Conservation (phyloP, 352 stramenopile species). For the Phytophthora kernoviae region DNA sequence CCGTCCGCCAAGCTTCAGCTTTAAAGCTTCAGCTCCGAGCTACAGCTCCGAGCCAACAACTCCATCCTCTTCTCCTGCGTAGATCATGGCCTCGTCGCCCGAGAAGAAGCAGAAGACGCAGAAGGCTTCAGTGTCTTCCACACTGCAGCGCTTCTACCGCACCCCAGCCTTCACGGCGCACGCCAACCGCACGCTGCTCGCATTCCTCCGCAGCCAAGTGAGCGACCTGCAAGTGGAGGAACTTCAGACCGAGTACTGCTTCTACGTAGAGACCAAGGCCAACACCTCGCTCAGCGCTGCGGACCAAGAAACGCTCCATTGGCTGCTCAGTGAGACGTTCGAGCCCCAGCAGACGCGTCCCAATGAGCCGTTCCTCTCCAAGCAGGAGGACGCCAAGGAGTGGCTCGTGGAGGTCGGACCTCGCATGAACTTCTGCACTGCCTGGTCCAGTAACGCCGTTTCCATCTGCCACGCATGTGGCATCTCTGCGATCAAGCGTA, state of each 20-base stretch:
- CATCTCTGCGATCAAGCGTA: constrained; percentile 87
- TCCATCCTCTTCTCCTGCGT: too few species aligned
- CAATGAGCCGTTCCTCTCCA: constrained; percentile 58
- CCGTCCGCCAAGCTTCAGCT: constrained; percentile 11
- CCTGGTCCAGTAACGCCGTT: constrained; percentile 98
- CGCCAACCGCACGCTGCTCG: constrained; percentile 56
- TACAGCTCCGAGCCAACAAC: too few species aligned
- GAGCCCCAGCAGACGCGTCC: constrained; percentile 86
- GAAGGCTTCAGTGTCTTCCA: constrained; percentile 17
- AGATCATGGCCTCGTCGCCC: constrained; percentile 41
- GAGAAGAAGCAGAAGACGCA: constrained; percentile 79
- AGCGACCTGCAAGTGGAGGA: constrained; percentile 40
- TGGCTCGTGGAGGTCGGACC: constrained; percentile 97
- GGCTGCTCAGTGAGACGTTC: constrained; percentile 98
- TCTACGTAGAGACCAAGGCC: constrained; percentile 93
- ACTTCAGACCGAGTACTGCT: constrained; percentile 96
- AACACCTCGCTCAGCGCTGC: constrained; percentile 40
- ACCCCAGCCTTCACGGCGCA: constrained; percentile 75
- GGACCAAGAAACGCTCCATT: constrained; percentile 89
- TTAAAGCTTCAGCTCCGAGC: constrained; percentile 29
- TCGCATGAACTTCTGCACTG: constrained; percentile 98
- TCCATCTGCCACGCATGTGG: constrained; percentile 96
- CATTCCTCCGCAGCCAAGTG: constrained; percentile 42
- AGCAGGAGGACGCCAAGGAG: constrained; percentile 19
- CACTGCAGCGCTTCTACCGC: constrained; percentile 78